phyloP scores from a whole-genome alignment of 176 grass and related monocot species.

The Rhynchospora tenuis region DNA sequence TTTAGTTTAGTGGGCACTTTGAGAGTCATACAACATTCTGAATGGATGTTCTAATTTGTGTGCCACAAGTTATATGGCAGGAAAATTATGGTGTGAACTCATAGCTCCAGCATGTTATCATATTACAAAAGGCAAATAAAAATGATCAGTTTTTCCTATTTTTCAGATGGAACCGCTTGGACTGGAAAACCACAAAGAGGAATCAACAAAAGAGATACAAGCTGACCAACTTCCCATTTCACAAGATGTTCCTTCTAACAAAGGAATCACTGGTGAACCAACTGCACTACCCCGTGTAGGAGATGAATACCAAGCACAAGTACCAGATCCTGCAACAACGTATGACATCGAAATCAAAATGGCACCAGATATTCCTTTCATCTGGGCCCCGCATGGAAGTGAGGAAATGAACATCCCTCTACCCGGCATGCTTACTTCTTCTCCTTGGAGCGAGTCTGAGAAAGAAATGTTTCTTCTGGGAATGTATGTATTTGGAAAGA shows the following conservation, averaged over 20 bases:
- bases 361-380: constrained; percentile 57
- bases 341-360: constrained; percentile 32
- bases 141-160: background rate
- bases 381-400: constrained; percentile 39
- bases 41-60: too few relatives aligned
- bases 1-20: too few relatives aligned
- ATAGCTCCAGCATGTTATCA: background rate
- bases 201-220: constrained; percentile 38
- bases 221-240: constrained; percentile 46
- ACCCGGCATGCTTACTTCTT: constrained; percentile 32
- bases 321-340: constrained; percentile 45
- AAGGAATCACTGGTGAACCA: constrained; percentile 62
- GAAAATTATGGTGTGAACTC: too few relatives aligned
- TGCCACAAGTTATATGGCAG: too few relatives aligned
- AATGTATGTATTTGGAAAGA: constrained; percentile 89
- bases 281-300: constrained; percentile 56
- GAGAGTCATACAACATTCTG: too few relatives aligned
- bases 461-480: constrained; percentile 70
- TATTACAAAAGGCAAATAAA: background rate
- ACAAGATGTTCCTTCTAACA: constrained; percentile 33
- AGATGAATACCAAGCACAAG: constrained; percentile 67
- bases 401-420: constrained; percentile 36
- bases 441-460: constrained; percentile 56
- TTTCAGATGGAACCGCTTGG: constrained; percentile 58
- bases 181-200: constrained; percentile 46